phyloP scores from a whole-genome alignment of 2,329 filamentous ascomycete genomes.

The Epicoccum nigrum region DNA sequence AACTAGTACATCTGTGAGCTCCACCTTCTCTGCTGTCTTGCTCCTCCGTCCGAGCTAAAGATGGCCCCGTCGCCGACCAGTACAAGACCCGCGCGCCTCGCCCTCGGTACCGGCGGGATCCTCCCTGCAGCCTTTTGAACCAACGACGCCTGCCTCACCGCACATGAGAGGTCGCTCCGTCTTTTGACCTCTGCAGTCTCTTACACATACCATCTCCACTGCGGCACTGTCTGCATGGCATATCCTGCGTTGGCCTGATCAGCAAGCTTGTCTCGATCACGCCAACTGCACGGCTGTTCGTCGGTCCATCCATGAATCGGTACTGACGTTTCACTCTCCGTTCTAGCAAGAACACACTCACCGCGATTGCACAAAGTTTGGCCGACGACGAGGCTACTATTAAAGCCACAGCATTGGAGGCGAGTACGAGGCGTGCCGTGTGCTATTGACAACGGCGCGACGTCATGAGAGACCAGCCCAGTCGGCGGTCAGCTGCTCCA shows the following conservation, averaged over 20 bases:
- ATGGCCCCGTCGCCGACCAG: constrained; percentile 4
- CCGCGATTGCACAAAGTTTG: background rate
- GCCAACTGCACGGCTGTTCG: constrained; percentile 10
- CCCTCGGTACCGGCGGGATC: constrained; percentile 20
- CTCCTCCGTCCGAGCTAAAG: constrained; percentile 12
- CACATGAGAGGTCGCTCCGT: constrained; percentile 30
- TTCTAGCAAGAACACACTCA: constrained; percentile 3
- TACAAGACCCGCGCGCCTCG: constrained; percentile 12
- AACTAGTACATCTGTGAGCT: background rate
- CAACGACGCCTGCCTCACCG: constrained; percentile 17
- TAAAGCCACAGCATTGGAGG: constrained; percentile 2
- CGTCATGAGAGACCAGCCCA: constrained; percentile 11
- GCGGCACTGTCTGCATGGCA: constrained; percentile 6
- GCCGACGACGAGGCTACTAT: background rate
- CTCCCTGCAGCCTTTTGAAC: constrained; percentile 19
- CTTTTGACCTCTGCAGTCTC: constrained; percentile 19
- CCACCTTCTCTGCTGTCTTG: background rate
- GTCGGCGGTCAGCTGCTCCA: constrained; percentile 20
- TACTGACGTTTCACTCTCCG: constrained; percentile 12
- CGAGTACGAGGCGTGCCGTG: constrained; percentile 9
- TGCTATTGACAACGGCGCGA: constrained; percentile 6
- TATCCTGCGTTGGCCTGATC: constrained; percentile 5
- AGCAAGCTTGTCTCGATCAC: constrained; percentile 14
- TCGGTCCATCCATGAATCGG: constrained; percentile 6
- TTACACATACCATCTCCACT: constrained; percentile 8